Evolutionary conservation across 306 rosid genomes (phyloP), one percentile per base, ranked within the genome.

Genomic region (Comarum palustre): DNA sequence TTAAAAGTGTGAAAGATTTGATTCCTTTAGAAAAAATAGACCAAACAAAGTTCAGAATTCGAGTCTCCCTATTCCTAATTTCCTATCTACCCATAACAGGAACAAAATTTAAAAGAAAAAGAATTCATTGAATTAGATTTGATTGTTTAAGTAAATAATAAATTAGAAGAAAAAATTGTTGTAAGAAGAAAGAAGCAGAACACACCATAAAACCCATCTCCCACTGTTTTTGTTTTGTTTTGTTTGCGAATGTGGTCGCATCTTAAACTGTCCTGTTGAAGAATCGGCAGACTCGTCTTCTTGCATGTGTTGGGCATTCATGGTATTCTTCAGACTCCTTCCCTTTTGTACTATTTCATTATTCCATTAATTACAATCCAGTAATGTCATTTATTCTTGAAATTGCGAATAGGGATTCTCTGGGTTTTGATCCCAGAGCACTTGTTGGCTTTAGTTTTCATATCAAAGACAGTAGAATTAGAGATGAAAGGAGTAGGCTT

Each of bases 201-300:
- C 27, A 27, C 58, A 61, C n/a, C 73, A 50, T 69, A 69, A 69
- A 69, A 50, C 62, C 20, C 73, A 32, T n/a, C 32, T 12, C 73
- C 61, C 45, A n/a, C 22, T 24, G 61, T 19, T 36, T 36, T 36
- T 36, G 39, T 34, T 32, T 32, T 32, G 73, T 31, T 50, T 69
- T 47, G 59, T 31, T 25, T 67, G 15, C 51, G 59, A 12, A 50
- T 50, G 32, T 41, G 45, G 45, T 55, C 73, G n/a, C 73, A 47
- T 48, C 73, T 50, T 62, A 25, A 50, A 36, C 61, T 19, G 55
- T 50, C 47, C 24, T n/a, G 61, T 34, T 8, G 31, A 48, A 48
- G n/a, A n/a, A 46, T 32, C 73, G 60, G 45, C 20, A 69, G 54
- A 1, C 6, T 50, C 20, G 19, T n/a, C 61, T 31, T 69, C 14